phyloP scores from a whole-genome alignment of 352 stramenopile genomes.

The Pythium pyrilobum region DNA sequence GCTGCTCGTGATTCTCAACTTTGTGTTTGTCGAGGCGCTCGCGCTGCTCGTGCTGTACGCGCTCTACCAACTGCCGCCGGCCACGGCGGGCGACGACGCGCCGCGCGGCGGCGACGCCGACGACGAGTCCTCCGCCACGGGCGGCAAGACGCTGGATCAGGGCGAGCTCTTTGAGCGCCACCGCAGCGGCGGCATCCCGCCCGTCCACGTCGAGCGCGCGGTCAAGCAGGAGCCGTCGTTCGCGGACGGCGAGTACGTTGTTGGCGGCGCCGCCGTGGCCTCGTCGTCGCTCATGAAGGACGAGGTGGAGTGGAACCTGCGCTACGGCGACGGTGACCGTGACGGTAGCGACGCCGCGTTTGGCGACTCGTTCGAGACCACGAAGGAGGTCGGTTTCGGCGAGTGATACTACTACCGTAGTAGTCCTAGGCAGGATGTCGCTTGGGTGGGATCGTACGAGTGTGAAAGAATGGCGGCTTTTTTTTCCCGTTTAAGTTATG shows the following conservation, averaged over 20 bases:
- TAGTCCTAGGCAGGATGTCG: too few relatives aligned
- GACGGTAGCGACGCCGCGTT: background rate
- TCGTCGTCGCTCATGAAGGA: constrained; percentile 21
- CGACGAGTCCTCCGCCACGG: constrained; percentile 7
- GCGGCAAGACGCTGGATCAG: constrained; percentile 12
- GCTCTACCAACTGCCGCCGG: constrained; percentile 45
- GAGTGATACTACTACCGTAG: background rate
- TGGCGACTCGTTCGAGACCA: background rate
- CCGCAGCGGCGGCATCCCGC: constrained; percentile 22
- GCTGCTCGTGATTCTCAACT: constrained; percentile 68
- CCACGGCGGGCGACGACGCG: background rate
- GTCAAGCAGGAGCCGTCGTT: constrained; percentile 34
- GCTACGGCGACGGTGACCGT: constrained; percentile 10
- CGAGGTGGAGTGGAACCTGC: constrained; percentile 26
- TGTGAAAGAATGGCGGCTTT: background rate
- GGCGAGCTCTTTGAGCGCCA: constrained; percentile 20
- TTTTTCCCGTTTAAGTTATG: too few relatives aligned
- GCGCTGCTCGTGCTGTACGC: constrained; percentile 61
- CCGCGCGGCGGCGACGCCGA: background rate
- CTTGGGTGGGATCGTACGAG: too few relatives aligned
- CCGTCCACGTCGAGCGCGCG: constrained; percentile 27
- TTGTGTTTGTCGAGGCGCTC: constrained; percentile 67
- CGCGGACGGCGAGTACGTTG: background rate
- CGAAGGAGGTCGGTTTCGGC: background rate
- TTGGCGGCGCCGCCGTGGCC: background rate